Base-by-base conservation (phyloP, 1,284 basidiomycete genomes). In the Apiotrichum laibachii region DNA sequence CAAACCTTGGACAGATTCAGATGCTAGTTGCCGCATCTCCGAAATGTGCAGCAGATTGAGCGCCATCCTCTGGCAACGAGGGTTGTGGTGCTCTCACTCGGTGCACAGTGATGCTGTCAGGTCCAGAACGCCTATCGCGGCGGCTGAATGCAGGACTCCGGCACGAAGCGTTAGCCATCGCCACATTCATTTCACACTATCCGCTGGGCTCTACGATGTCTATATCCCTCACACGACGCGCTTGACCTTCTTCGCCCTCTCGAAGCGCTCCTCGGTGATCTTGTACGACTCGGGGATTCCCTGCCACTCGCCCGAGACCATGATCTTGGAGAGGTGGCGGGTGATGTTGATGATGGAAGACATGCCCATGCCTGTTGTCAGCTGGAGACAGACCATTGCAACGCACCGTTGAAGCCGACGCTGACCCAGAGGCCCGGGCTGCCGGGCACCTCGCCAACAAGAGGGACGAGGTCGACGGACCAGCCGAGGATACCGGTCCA, bases 391-490 rank as follows among this genome's bases (percentile, higher is more conserved):
- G 40, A 42, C 8, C 40, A 42, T 3, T 3, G 40, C 40, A 7
- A 18, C 40, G 66, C 63, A 8, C 65, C 67, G 37, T 67, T 64
- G 49, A 62, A 68, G 1, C 65, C 68, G 2, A 61, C 65, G 34
- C 63, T 56, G 18, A 65, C 57, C 44, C 31, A 54, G 0, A 47
- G n/a, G 6, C 11, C 16, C 9, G 43, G n/a, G 1, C 44, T 33
- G 15, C 59, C 61, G 3, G 69, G 70, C 1, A 72, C 55, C 0
- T 33, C 33, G 7, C 71, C 69, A 13, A 71, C 60, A 37, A 72
- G 60, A 11, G 69, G 71, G 7, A 69, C 53, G n/a, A 56, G 56
- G 59, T 72, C 66, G 13, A 65, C 57, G 0, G 66, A 65, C 37
- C 64, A 63, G 33, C 63, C 62, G 55, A 67, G 40, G 18, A 42